Conservation (phyloP, 148 eudicot species). For the Talinum fruticosum region DNA sequence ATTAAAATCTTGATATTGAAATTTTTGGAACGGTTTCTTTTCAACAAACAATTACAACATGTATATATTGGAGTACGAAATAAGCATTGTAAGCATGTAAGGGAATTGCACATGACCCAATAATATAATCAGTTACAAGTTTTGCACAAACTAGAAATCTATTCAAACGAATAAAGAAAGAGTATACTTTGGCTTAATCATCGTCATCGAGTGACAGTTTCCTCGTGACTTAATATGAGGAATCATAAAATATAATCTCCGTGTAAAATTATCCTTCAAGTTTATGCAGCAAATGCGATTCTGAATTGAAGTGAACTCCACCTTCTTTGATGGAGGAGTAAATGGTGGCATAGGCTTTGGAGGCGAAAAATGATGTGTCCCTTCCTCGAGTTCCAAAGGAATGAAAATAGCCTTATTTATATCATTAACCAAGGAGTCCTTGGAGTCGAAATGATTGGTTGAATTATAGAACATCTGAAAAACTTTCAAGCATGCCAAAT, state of each 20-base stretch:
- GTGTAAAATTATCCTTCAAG: background rate
- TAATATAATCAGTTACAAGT: too few species aligned
- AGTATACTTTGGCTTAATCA: background rate
- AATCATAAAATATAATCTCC: background rate
- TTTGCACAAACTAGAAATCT: too few species aligned
- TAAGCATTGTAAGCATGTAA: too few species aligned
- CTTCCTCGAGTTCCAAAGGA: constrained; percentile 17
- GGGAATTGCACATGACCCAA: too few species aligned
- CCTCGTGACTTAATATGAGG: background rate
- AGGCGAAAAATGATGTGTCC: background rate
- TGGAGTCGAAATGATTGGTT: constrained; percentile 29
- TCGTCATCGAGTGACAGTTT: background rate
- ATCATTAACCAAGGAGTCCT: constrained; percentile 28
- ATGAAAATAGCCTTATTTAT: constrained; percentile 37
- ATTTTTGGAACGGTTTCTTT: too few species aligned
- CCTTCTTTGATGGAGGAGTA: background rate
- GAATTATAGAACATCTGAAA: constrained; percentile 47
- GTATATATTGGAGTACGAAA: too few species aligned
- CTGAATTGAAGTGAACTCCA: background rate
- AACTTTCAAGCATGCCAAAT: constrained; percentile 30
- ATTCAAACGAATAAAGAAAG: background rate
- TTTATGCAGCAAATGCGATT: background rate
- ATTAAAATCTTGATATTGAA: too few species aligned
- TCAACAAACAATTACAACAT: too few species aligned
- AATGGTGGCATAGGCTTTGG: background rate